A percentile compares a stretch with the other conserved stretches of the same genome.
Conservation (phyloP, 139 green algal species). For the Volvox africanus region DNA sequence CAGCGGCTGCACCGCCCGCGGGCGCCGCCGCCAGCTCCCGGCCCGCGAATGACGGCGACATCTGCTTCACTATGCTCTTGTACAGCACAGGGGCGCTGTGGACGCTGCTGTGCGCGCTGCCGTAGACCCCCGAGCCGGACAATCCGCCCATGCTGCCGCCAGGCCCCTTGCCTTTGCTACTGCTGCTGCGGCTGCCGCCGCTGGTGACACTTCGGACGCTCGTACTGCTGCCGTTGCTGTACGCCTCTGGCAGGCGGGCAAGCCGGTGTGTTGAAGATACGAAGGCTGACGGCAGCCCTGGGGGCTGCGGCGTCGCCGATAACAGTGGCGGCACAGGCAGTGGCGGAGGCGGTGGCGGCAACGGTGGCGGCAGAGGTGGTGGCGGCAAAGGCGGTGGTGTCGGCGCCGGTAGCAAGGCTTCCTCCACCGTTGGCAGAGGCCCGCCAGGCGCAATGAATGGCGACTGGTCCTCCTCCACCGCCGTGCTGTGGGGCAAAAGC, state of each 20-base stretch:
- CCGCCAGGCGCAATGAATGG: not conserved
- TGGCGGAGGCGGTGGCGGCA: not conserved
- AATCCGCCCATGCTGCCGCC: not conserved
- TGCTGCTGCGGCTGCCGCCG: not conserved
- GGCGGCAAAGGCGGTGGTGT: not conserved
- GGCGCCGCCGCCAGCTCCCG: not conserved
- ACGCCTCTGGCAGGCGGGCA: not conserved
- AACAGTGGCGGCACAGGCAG: not conserved
- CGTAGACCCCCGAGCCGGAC: not conserved
- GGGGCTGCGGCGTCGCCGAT: not conserved
- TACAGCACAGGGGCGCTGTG: not conserved
- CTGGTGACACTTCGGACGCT: not conserved
- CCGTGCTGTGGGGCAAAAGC: not conserved
- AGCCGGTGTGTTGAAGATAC: not conserved
- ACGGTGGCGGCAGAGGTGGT: not conserved
- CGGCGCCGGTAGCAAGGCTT: not conserved
- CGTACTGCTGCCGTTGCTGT: not conserved
- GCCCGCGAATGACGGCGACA: not conserved
- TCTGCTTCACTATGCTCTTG: constrained; percentile 21
- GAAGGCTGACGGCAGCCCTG: not conserved
- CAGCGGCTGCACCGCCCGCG: not conserved
- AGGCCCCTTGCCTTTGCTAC: not conserved
- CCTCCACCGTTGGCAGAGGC: not conserved
- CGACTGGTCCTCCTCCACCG: not conserved
- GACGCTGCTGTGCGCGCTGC: not conserved